phyloP scores from a whole-genome alignment of 306 rosid species.

The Cucurbita moschata region DNA sequence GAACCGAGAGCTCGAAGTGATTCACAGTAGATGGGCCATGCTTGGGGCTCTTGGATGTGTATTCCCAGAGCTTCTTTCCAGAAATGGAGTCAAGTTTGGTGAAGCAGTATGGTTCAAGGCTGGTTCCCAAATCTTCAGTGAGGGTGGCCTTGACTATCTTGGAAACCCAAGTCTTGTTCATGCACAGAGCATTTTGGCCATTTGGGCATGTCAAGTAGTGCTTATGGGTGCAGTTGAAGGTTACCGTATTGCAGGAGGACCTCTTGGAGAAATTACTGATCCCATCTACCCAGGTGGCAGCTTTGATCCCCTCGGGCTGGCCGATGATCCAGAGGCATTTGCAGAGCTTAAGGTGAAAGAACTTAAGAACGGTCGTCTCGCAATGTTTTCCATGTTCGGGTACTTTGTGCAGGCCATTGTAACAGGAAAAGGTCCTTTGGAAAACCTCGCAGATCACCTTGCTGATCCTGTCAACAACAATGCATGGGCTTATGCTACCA shows the following conservation, averaged over 20 bases:
- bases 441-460: slow-evolving; percentile 29
- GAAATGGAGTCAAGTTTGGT: slow-evolving; percentile 25
- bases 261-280: slow-evolving; percentile 21
- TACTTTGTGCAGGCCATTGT: slow-evolving; percentile 23
- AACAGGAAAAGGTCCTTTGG: slow-evolving; percentile 24
- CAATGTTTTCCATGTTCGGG: slow-evolving; percentile 28
- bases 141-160: slow-evolving; percentile 23
- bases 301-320: slow-evolving; percentile 25
- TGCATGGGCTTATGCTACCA: slow-evolving; percentile 21
- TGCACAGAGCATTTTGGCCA: slow-evolving; percentile 22
- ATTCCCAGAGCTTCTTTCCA: slow-evolving; percentile 29
- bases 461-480: slow-evolving; percentile 24
- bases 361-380: slow-evolving; percentile 22
- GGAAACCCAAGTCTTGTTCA: slow-evolving; percentile 27
- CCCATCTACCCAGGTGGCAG: slow-evolving; percentile 23
- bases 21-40: slow-evolving; percentile 22
- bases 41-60: slow-evolving; percentile 29
- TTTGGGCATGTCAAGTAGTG: slow-evolving; percentile 21
- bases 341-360: slow-evolving; percentile 28
- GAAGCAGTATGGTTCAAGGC: slow-evolving; percentile 31
- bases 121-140: slow-evolving; percentile 24
- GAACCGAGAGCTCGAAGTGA: slow-evolving; percentile 21
- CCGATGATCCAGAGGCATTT: slow-evolving; percentile 29
- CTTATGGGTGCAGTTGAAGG: slow-evolving; percentile 27
- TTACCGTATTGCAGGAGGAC: slow-evolving; percentile 24